Percentiles rank a stretch among this genome's conserved stretches.
These are phyloP conservation scores for Ogataea saltuana DNA, from an alignment of 805 yeast species.

Conservation along the genomic window DNA sequence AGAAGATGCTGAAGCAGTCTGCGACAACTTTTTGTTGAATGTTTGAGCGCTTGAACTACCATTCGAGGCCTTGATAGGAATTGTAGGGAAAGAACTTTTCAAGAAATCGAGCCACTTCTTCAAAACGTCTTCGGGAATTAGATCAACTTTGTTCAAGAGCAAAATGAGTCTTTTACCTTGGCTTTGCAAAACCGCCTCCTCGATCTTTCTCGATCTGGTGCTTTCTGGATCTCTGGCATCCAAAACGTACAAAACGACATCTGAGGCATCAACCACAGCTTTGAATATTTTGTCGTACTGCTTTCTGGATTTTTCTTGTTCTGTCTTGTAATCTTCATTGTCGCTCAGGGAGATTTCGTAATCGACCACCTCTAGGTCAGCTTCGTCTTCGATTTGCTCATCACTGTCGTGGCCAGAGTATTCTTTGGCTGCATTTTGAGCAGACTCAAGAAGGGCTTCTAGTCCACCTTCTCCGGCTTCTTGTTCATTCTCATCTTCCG, in stretches of 20 bases:
- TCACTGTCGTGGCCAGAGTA: slow-evolving; percentile 53
- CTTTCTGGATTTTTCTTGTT: slow-evolving; percentile 74
- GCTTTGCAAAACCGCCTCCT: slow-evolving; percentile 79
- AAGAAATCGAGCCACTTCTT: slow-evolving; percentile 82
- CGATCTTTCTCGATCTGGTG: slow-evolving; percentile 89
- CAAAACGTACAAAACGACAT: slow-evolving; percentile 87
- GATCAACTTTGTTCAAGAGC: slow-evolving; percentile 87
- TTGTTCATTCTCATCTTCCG: slow-evolving; percentile 40
- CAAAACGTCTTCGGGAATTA: slow-evolving; percentile 82
- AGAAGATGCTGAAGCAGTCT: slow-evolving; percentile 67
- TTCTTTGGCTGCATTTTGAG: slow-evolving; percentile 81
- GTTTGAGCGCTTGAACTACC: slow-evolving; percentile 68
- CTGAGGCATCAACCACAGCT: slow-evolving; percentile 88
- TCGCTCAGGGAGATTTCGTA: slow-evolving; percentile 47
- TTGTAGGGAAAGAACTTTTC: slow-evolving; percentile 83
- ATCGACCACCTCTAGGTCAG: slow-evolving; percentile 47
- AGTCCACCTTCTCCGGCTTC: slow-evolving; percentile 51
- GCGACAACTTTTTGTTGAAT: slow-evolving; percentile 73
- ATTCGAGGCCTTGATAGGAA: slow-evolving; percentile 81
- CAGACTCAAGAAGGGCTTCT: slow-evolving; percentile 86
- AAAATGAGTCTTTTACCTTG: slow-evolving; percentile 83
- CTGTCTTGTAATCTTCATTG: slow-evolving; percentile 44
- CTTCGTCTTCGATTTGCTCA: slow-evolving; percentile 33
- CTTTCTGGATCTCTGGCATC: slow-evolving; percentile 98
- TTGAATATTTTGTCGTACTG: slow-evolving; percentile 94